A percentile compares a stretch with the other conserved stretches of the same genome.
Conservation (phyloP, 805 yeast genomes). For the Yarrowia bubula region DNA sequence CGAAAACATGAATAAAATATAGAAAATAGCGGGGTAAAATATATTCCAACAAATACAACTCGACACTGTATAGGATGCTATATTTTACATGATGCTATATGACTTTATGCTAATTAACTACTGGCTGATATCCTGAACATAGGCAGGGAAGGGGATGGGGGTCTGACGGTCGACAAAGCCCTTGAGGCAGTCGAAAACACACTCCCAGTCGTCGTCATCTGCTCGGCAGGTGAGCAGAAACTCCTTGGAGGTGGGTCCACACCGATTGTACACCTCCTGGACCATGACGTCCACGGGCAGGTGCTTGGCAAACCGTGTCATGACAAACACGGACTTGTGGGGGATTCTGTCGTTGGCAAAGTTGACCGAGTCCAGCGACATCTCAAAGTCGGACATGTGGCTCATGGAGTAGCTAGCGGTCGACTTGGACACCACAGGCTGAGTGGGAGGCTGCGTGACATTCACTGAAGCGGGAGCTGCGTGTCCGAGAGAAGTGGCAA, state of each 20-base stretch:
- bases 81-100: not conserved
- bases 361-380: not conserved
- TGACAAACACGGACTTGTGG: not conserved
- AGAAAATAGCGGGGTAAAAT: too few relatives aligned
- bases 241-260: constrained; percentile 9
- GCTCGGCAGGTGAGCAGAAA: constrained; percentile 3
- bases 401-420: not conserved
- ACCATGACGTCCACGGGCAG: constrained; percentile 22
- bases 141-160: constrained; percentile 21
- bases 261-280: constrained; percentile 2
- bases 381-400: constrained; percentile 11
- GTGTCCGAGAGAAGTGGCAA: not conserved
- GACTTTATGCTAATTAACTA: not conserved
- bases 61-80: not conserved
- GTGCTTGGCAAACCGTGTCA: not conserved
- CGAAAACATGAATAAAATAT: too few relatives aligned
- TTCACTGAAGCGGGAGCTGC: not conserved
- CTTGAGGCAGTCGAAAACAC: constrained; percentile 11
- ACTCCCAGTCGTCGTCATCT: constrained; percentile 14
- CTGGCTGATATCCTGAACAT: constrained; percentile 2
- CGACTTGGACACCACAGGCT: not conserved
- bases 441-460: not conserved
- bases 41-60: too few relatives aligned
- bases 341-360: not conserved
- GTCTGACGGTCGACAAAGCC: constrained; percentile 11